Evolutionary conservation across 2,329 filamentous ascomycete genomes (phyloP).

Genomic region (Pseudogymnoascus sp.): DNA sequence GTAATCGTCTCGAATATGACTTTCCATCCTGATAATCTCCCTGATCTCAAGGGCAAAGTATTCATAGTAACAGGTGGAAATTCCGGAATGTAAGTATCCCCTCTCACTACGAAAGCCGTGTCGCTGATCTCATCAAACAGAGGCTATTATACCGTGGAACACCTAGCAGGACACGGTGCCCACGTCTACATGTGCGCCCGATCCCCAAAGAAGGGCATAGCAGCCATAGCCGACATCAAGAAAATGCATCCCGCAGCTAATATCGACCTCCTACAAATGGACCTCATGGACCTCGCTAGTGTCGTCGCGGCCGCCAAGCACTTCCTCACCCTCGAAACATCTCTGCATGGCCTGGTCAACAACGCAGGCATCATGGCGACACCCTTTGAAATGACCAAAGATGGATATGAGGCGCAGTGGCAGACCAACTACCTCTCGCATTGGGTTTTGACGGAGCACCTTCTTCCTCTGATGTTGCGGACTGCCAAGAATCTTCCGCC

Average conservation of each 20-base stretch:
- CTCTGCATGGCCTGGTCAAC: slow-evolving; percentile 34
- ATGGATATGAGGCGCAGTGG: slow-evolving; percentile 31
- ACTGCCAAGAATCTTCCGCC: slow-evolving; percentile 15
- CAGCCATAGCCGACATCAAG: slow-evolving; percentile 17
- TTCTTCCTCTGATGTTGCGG: slow-evolving; percentile 18
- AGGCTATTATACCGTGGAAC: slow-evolving; percentile 18
- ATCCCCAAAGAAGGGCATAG: slow-evolving; percentile 14
- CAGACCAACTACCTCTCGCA: slow-evolving; percentile 27
- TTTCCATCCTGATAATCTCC: slow-evolving; percentile 35
- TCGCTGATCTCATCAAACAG: slow-evolving; percentile 15
- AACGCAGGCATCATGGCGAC: slow-evolving; percentile 33
- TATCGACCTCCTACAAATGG: slow-evolving; percentile 27
- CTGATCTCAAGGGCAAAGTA: slow-evolving; percentile 34
- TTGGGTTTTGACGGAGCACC: slow-evolving; percentile 19
- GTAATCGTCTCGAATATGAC: slow-evolving; percentile 23
- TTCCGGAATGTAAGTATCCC: slow-evolving; percentile 34
- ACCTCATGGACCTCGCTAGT: slow-evolving; percentile 28
- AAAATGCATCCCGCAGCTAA: slow-evolving; percentile 13
- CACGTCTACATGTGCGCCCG: slow-evolving; percentile 21
- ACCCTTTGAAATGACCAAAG: slow-evolving; percentile 25
- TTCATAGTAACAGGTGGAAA: slow-evolving; percentile 39
- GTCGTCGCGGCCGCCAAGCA: slow-evolving; percentile 25
- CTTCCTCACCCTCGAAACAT: slow-evolving; percentile 15
- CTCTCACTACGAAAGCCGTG: neutral
- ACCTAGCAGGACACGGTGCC: slow-evolving; percentile 19